phyloP scores from a whole-genome alignment of 345 rosid genomes.

The Lepidium didymum region DNA sequence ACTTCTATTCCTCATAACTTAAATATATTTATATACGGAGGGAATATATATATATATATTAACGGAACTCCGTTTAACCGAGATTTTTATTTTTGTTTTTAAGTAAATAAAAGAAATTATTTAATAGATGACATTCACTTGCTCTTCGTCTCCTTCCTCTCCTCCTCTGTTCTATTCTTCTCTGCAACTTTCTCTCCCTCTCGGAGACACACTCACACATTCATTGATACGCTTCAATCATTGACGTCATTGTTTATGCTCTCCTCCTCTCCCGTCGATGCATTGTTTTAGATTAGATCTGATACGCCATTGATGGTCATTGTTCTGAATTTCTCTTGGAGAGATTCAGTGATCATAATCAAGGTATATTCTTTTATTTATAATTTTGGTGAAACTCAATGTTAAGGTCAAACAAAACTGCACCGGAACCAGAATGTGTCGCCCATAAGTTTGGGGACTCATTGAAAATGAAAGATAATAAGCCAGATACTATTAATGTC shows the following conservation, averaged over 20 bases:
- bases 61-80: neutral
- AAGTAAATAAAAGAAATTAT: neutral
- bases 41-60: too few species aligned
- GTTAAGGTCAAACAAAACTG: neutral
- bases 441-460: conserved; percentile 49
- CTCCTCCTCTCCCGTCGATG: neutral
- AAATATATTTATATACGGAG: too few species aligned
- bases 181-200: conserved; percentile 23
- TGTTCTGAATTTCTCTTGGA: conserved; percentile 7
- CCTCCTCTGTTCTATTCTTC: conserved; percentile 20
- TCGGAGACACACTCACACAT: conserved; percentile 25
- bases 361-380: neutral
- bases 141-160: conserved; percentile 21
- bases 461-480: conserved; percentile 44
- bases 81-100: neutral
- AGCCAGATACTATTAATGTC: conserved; percentile 69
- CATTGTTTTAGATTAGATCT: neutral
- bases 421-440: conserved; percentile 3
- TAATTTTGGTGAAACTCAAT: neutral
- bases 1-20: neutral
- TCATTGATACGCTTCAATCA: conserved; percentile 47
- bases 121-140: neutral
- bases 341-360: neutral
- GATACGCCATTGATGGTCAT: conserved; percentile 22
- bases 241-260: conserved; percentile 26